Evolutionary conservation across 129 eudicot species (phyloP).

Genomic region (Flaveria robusta): DNA sequence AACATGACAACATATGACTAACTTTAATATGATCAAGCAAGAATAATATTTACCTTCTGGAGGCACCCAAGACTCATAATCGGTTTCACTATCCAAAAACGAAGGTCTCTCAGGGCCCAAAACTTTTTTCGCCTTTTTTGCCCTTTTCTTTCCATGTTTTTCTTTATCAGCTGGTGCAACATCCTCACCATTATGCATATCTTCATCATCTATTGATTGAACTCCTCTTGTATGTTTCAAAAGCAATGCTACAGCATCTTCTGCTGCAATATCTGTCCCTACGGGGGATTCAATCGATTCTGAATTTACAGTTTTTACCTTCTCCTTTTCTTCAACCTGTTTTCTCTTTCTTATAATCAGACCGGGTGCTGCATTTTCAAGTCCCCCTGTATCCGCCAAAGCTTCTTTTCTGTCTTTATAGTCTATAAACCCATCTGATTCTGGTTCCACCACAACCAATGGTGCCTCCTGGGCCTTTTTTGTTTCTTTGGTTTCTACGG

Average conservation of each 20-base stretch:
- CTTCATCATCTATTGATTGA: slow-evolving; percentile 54
- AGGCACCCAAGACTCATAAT: slow-evolving; percentile 87
- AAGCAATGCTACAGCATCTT: slow-evolving; percentile 84
- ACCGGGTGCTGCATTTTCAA: slow-evolving; percentile 96
- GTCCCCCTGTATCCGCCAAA: slow-evolving; percentile 48
- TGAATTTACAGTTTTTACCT: slow-evolving; percentile 44
- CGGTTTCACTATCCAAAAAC: slow-evolving; percentile 46
- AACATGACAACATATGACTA: background rate
- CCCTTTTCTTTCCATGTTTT: slow-evolving; percentile 35
- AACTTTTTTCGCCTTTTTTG: slow-evolving; percentile 59
- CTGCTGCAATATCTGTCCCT: slow-evolving; percentile 52
- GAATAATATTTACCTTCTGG: slow-evolving; percentile 64
- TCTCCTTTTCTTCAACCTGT: slow-evolving; percentile 51
- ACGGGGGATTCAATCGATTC: slow-evolving; percentile 30
- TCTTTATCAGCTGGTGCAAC: slow-evolving; percentile 19
- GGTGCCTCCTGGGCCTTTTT: slow-evolving; percentile 41
- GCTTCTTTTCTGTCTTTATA: slow-evolving; percentile 76
- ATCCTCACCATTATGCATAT: slow-evolving; percentile 21
- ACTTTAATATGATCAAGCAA: background rate
- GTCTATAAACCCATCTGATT: slow-evolving; percentile 69
- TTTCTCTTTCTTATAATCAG: slow-evolving; percentile 82
- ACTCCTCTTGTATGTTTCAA: slow-evolving; percentile 75
- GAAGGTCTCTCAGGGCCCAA: slow-evolving; percentile 82
- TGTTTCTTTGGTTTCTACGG: slow-evolving; percentile 60
- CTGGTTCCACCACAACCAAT: slow-evolving; percentile 40